Percentiles rank a stretch among this genome's conserved stretches.
These are phyloP conservation scores for Globisporangium cederbergense DNA, from an alignment of 352 stramenopile genomes.

Conservation along the genomic window DNA sequence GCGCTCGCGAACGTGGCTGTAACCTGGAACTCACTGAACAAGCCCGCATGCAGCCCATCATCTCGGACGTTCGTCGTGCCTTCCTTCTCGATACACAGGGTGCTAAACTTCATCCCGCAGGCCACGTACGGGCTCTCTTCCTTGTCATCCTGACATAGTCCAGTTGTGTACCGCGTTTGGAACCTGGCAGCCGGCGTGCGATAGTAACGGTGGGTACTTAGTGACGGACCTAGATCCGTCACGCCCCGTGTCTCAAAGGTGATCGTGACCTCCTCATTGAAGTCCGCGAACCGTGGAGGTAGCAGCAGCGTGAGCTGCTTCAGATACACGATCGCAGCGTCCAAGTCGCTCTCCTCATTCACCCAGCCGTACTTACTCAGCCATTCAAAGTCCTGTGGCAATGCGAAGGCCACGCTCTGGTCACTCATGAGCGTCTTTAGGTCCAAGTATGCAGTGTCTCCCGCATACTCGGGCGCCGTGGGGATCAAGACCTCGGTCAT, in stretches of 20 bases:
- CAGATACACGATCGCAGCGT: neutral
- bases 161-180: neutral
- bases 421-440: slow-evolving; percentile 3
- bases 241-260: neutral
- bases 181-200: neutral
- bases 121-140: neutral
- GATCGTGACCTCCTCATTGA: neutral
- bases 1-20: neutral
- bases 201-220: neutral
- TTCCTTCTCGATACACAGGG: slow-evolving; percentile 1
- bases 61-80: neutral
- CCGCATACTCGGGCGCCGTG: neutral
- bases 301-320: slow-evolving; percentile 2
- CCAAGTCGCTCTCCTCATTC: slow-evolving; percentile 1
- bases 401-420: neutral
- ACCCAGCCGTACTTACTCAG: slow-evolving; percentile 7
- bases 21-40: neutral
- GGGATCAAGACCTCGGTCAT: neutral
- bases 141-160: neutral
- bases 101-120: neutral
- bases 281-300: slow-evolving; percentile 2
- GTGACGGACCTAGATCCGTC: neutral
- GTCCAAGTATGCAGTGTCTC: neutral
- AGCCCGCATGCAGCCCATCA: neutral
- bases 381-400: slow-evolving; percentile 3